Base-by-base conservation (phyloP, 306 rosid genomes). In the Prunus kanzakura region DNA sequence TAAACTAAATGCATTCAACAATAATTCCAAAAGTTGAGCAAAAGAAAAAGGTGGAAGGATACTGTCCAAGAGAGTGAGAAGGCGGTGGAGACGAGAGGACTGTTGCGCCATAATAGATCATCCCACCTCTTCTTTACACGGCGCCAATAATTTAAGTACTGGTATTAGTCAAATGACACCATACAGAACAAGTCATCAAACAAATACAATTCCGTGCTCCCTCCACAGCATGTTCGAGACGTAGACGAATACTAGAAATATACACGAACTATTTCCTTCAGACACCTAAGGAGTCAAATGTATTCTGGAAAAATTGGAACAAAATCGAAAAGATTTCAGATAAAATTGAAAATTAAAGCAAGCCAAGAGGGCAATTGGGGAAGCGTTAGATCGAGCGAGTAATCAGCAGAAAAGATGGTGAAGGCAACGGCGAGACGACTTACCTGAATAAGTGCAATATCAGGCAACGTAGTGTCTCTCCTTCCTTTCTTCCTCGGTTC, bases 1-100 rank as follows among this genome's bases (percentile, higher is more conserved):
- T 18, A 60, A 71, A 25, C 62, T 30, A 35, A 57, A 72, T 55
- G 50, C 61, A 57, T 70, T 67, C 35, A 20, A 71, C 51, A 47
- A 22, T 52, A 58, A 58, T 12, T 14, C 67, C 19, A 75, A 50
- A 32, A 46, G 25, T 25, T 38, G 54, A 32, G 84, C 52, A 63
- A 56, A 38, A 78, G 27, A 61, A 47, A 77, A 11, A 12, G 50
- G 3, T 55, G 65, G 46, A 52, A 87, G 97, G 96, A 90, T 95
- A 92, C 98, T 91, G 84, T 95, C 98, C 89, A 95, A 85, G 47
- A 95, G 97, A 81, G 97, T 95, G 65, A 95, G 98, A 67, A 95
- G 87, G 80, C 98, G 98, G 84, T 95, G 93, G 79, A 95, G 97
- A 81, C 98, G 96, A 56, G 98, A 92, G 73, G 98, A 91, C 87